These are phyloP conservation scores for Ceratocystis cubensis DNA, from an alignment of 2,329 filamentous ascomycete species.

Conservation along the genomic window DNA sequence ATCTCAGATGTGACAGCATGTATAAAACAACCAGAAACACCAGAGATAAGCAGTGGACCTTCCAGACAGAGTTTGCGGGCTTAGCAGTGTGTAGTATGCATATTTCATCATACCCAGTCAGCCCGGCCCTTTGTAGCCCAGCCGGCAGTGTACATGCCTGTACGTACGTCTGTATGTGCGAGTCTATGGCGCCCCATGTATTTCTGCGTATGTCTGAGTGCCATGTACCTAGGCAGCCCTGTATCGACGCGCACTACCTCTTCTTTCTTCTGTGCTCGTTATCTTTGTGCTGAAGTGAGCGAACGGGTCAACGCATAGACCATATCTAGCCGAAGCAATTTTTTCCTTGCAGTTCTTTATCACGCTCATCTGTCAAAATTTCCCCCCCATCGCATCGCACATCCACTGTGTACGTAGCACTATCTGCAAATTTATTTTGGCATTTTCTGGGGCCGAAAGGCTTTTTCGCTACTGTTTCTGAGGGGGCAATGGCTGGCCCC, in stretches of 20 bases:
- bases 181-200: neutral
- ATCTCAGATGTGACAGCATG: neutral
- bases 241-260: neutral
- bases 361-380: neutral
- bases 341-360: constrained; percentile 1
- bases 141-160: neutral
- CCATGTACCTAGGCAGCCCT: neutral
- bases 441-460: neutral
- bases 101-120: neutral
- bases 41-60: constrained; percentile 4
- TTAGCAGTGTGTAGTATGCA: constrained; percentile 2
- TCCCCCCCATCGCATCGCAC: no score
- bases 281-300: neutral
- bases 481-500: neutral
- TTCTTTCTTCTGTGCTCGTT: neutral
- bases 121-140: neutral
- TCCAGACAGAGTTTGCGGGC: neutral
- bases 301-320: constrained; percentile 3
- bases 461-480: constrained; percentile 1
- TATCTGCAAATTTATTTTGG: neutral
- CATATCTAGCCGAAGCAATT: constrained; percentile 4
- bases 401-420: neutral
- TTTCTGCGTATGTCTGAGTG: neutral
- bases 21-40: neutral
- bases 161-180: neutral